phyloP scores from a whole-genome alignment of 1,284 basidiomycete genomes.

The Malassezia cuniculi region DNA sequence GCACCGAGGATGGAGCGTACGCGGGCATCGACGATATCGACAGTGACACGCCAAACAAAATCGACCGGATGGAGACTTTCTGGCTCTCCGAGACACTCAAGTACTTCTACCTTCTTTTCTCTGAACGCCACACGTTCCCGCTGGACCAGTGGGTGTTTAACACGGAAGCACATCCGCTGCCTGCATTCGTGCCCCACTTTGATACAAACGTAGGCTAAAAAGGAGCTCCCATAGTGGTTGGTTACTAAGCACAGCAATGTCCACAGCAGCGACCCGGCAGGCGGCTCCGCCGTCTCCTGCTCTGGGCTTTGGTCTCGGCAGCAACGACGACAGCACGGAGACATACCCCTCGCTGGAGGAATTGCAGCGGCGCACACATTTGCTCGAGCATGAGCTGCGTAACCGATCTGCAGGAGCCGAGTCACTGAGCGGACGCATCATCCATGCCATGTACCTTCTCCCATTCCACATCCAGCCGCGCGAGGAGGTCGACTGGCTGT shows the following conservation, averaged over 20 bases:
- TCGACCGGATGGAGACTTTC: slow-evolving; percentile 83
- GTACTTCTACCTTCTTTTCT: slow-evolving; percentile 81
- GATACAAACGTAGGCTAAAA: slow-evolving; percentile 16
- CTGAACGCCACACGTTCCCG: slow-evolving; percentile 56
- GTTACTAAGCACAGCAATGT: slow-evolving; percentile 13
- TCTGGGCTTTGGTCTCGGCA: no score
- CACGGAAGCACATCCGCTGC: slow-evolving; percentile 51
- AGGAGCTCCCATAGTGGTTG: no score
- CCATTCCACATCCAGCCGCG: slow-evolving; percentile 37
- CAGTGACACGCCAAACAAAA: slow-evolving; percentile 51
- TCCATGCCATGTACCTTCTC: slow-evolving; percentile 42
- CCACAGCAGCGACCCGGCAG: background rate
- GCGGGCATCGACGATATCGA: slow-evolving; percentile 68
- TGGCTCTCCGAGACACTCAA: slow-evolving; percentile 74
- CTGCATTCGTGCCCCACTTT: slow-evolving; percentile 32
- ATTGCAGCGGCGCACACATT: slow-evolving; percentile 22
- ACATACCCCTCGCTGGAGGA: slow-evolving; percentile 32
- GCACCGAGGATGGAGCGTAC: slow-evolving; percentile 64
- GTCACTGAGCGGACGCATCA: slow-evolving; percentile 38
- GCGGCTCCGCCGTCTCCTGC: background rate
- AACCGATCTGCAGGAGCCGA: slow-evolving; percentile 27
- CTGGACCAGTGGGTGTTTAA: slow-evolving; percentile 68
- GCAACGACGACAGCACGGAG: slow-evolving; percentile 18
- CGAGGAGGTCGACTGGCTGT: slow-evolving; percentile 32
- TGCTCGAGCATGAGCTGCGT: slow-evolving; percentile 36